Evolutionary conservation across 768 basidiomycete genomes (phyloP).

Genomic region (Leucocoprinus sp.): DNA sequence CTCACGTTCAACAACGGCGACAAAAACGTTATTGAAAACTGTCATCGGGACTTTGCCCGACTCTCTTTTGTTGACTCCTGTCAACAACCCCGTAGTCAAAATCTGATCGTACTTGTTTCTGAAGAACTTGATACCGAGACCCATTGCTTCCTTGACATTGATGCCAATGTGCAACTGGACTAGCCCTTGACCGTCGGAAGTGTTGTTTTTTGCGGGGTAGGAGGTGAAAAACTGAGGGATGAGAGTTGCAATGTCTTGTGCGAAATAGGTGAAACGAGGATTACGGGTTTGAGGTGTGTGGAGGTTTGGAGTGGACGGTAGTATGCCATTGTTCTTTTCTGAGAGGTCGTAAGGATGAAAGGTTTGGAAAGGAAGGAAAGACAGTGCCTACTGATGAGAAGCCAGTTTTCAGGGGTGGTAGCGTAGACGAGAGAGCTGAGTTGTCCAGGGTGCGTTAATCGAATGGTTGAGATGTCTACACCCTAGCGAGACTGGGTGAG

Average conservation of each 20-base stretch:
- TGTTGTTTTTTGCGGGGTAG: neutral
- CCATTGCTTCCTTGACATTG: slow-evolving; percentile 13
- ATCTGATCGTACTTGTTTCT: slow-evolving; percentile 5
- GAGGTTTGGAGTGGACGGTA: neutral
- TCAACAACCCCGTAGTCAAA: no score
- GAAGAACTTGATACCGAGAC: slow-evolving; percentile 15
- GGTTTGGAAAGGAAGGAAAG: neutral
- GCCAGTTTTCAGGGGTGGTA: slow-evolving; percentile 5
- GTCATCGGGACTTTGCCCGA: no score
- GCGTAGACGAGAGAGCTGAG: slow-evolving; percentile 1
- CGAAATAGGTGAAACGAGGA: slow-evolving; percentile 4
- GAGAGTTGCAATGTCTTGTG: slow-evolving; percentile 1
- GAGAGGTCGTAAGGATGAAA: no score
- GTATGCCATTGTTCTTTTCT: slow-evolving; percentile 2
- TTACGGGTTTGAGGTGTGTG: neutral
- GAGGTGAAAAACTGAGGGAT: neutral
- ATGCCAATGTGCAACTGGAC: slow-evolving; percentile 13
- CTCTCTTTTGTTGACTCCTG: no score
- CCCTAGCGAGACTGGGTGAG: neutral
- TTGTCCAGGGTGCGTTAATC: neutral
- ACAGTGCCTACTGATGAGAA: neutral
- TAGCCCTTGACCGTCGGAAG: neutral
- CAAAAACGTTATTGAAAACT: no score
- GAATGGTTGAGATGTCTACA: neutral
- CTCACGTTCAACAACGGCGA: no score